A percentile compares a stretch with the other conserved stretches of the same genome.
Evolutionary conservation across 2,329 filamentous ascomycete genomes (phyloP).

Genomic region (Ilyonectria mors-panacis): DNA sequence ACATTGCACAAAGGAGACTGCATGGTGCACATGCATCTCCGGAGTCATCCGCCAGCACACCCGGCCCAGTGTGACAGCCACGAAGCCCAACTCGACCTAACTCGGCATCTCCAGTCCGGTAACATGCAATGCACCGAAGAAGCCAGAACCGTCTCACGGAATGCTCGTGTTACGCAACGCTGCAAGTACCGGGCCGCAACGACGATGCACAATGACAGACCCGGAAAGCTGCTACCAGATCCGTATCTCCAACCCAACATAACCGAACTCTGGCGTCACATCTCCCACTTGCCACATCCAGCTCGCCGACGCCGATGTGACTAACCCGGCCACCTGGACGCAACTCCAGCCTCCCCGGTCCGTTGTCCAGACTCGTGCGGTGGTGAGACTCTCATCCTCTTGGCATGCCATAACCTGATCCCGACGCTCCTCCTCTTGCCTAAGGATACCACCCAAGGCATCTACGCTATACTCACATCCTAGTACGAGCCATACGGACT

Average conservation of each 20-base stretch:
- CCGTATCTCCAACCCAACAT: not conserved
- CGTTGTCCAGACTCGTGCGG: slow-evolving; percentile 2
- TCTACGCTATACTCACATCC: not conserved
- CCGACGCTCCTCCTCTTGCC: not conserved
- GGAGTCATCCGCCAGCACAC: not conserved
- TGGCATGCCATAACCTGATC: not conserved
- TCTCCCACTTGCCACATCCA: slow-evolving; percentile 37
- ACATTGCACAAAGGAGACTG: not conserved
- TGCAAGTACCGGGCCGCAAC: not conserved
- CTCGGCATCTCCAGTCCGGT: not conserved
- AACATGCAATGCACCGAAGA: not conserved
- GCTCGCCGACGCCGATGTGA: slow-evolving; percentile 36
- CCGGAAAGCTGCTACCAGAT: not conserved
- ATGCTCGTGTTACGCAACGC: not conserved
- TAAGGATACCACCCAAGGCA: not conserved
- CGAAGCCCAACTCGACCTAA: not conserved
- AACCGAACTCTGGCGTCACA: not conserved
- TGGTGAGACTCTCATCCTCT: not conserved
- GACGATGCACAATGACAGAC: not conserved
- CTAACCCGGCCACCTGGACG: slow-evolving; percentile 18
- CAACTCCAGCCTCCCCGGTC: not conserved
- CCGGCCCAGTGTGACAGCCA: not conserved
- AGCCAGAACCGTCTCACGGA: not conserved
- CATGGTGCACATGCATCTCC: not conserved
- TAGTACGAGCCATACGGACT: not conserved